Percentiles rank a stretch among this genome's conserved stretches.
Evolutionary conservation across 1,139 yeast genomes (phyloP).

Genomic region (Nakaseomyces glabratus): DNA sequence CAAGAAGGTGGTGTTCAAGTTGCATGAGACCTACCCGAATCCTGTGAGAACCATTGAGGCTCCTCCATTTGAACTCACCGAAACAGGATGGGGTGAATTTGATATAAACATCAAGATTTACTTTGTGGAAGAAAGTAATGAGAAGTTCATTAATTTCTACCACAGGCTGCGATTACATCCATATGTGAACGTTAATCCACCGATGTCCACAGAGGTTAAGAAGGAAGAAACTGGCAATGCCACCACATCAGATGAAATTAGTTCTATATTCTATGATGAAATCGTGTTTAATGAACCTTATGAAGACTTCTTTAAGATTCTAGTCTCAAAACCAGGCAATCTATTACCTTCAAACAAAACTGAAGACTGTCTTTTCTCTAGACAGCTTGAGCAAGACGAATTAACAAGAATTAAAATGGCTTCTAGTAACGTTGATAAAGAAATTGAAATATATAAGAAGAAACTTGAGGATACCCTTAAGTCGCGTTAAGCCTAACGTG

Average conservation of each 20-base stretch:
- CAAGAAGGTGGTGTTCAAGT: conserved; percentile 84
- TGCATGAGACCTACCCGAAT: conserved; percentile 88
- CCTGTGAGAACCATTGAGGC: conserved; percentile 74
- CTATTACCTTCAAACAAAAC: conserved; percentile 53
- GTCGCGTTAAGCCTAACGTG: too few species aligned
- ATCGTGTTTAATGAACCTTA: conserved; percentile 94
- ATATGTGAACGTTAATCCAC: conserved; percentile 40
- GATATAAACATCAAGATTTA: conserved; percentile 83
- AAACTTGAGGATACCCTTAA: conserved; percentile 27
- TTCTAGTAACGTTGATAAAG: conserved; percentile 49
- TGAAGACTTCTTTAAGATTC: conserved; percentile 63
- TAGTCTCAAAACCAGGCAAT: conserved; percentile 70
- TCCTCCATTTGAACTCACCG: conserved; percentile 93
- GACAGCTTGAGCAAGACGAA: conserved; percentile 66
- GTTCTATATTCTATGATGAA: conserved; percentile 78
- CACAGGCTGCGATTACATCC: conserved; percentile 92
- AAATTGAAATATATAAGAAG: conserved; percentile 44
- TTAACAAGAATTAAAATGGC: conserved; percentile 64
- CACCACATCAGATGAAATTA: conserved; percentile 35
- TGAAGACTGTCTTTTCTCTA: conserved; percentile 39
- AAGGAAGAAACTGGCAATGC: conserved; percentile 15
- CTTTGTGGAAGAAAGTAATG: conserved; percentile 78
- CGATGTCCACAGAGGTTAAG: conserved; percentile 15
- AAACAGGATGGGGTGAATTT: conserved; percentile 99
- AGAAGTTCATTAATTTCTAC: conserved; percentile 75